phyloP scores from a whole-genome alignment of 129 eudicot genomes.

The Solidago caesia region DNA sequence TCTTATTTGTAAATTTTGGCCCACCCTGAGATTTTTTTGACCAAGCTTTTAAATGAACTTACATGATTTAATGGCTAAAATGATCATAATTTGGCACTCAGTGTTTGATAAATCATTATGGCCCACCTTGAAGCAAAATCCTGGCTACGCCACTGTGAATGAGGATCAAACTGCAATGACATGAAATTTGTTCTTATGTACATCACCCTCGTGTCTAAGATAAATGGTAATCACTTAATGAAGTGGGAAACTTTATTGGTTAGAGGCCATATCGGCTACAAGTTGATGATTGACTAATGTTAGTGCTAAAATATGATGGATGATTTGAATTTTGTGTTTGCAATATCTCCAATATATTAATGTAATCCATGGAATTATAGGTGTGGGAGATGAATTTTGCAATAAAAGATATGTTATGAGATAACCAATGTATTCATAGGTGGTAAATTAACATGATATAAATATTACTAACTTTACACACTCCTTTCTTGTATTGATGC shows the following conservation, averaged over 20 bases:
- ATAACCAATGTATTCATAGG: not conserved
- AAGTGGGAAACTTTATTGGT: not conserved
- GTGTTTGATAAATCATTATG: too few relatives aligned
- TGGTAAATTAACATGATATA: not conserved
- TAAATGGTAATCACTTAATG: not conserved
- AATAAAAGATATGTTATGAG: not conserved
- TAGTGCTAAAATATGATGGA: not conserved
- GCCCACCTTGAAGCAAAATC: too few relatives aligned
- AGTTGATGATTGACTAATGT: not conserved
- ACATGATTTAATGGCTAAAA: too few relatives aligned
- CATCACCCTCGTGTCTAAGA: not conserved
- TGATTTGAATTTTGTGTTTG: not conserved
- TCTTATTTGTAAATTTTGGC: too few relatives aligned
- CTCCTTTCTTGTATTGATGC: slow-evolving; percentile 15
- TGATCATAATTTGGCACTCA: too few relatives aligned
- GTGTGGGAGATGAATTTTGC: not conserved
- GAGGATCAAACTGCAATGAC: not conserved
- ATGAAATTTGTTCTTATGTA: not conserved
- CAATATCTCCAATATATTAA: too few relatives aligned
- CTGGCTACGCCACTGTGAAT: not conserved
- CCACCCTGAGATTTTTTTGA: too few relatives aligned
- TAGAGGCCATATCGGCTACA: not conserved
- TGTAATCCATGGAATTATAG: not conserved
- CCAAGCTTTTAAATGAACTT: too few relatives aligned
- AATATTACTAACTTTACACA: not conserved